Conservation (phyloP, 805 yeast genomes). For the Scheffersomyces coipomensis region DNA sequence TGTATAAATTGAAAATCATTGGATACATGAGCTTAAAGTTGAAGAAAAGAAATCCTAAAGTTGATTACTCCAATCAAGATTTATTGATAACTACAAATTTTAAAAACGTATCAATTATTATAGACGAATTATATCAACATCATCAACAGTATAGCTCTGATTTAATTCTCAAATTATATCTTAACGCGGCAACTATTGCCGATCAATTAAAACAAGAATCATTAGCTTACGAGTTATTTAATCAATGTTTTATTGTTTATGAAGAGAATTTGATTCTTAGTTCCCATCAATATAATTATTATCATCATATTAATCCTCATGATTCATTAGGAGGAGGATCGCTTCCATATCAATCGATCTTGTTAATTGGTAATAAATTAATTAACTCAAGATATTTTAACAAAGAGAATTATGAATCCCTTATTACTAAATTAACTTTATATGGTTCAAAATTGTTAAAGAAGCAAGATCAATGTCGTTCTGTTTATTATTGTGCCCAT, state of each 20-base stretch:
- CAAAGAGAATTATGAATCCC: conserved; percentile 71
- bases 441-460: conserved; percentile 86
- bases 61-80: conserved; percentile 20
- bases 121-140: conserved; percentile 60
- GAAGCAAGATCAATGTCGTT: conserved; percentile 93
- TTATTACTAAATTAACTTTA: conserved; percentile 81
- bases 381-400: conserved; percentile 43
- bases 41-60: conserved; percentile 26
- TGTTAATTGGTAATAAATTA: conserved; percentile 46
- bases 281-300: conserved; percentile 5
- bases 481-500: conserved; percentile 85
- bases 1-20: conserved; percentile 55
- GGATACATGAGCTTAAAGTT: conserved; percentile 25
- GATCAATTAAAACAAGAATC: conserved; percentile 73
- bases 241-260: conserved; percentile 81
- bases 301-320: conserved; percentile 26
- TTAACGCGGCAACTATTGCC: conserved; percentile 71
- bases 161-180: conserved; percentile 48
- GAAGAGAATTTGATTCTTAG: conserved; percentile 53
- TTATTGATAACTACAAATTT: conserved; percentile 51
- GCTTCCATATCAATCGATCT: conserved; percentile 47
- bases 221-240: conserved; percentile 82
- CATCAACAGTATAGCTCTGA: conserved; percentile 32
- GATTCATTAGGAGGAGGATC: conserved; percentile 46
- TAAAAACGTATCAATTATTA: conserved; percentile 67